phyloP scores from a whole-genome alignment of 345 rosid species.

The Erodium maritimum region DNA sequence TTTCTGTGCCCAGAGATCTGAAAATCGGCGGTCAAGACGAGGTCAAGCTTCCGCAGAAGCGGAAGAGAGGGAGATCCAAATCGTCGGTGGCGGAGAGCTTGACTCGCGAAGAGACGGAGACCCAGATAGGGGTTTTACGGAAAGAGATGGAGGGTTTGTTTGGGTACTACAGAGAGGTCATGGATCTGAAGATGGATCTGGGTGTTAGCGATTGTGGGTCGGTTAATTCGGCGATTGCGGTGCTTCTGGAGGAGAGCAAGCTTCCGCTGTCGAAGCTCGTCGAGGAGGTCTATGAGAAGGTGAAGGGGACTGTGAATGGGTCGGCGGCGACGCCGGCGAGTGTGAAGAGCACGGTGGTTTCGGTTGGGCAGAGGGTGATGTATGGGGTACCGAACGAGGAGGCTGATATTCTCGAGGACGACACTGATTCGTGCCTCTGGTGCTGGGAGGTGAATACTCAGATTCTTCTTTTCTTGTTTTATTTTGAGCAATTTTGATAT shows the following conservation, averaged over 20 bases:
- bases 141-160: slow-evolving; percentile 45
- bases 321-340: slow-evolving; percentile 19
- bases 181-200: slow-evolving; percentile 18
- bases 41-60: slow-evolving; percentile 29
- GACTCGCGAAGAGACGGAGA: slow-evolving; percentile 26
- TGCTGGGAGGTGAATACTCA: slow-evolving; percentile 85
- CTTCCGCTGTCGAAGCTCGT: slow-evolving; percentile 56
- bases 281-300: slow-evolving; percentile 28
- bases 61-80: slow-evolving; percentile 66
- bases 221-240: slow-evolving; percentile 37
- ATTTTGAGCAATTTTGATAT: neutral
- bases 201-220: slow-evolving; percentile 21
- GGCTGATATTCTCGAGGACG: slow-evolving; percentile 85
- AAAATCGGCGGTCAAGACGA: slow-evolving; percentile 13
- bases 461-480: neutral
- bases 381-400: slow-evolving; percentile 60
- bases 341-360: slow-evolving; percentile 54
- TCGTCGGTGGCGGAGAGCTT: slow-evolving; percentile 11
- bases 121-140: slow-evolving; percentile 28
- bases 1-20: no score
- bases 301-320: slow-evolving; percentile 25
- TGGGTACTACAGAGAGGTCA: slow-evolving; percentile 34
- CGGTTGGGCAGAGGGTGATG: slow-evolving; percentile 62
- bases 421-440: slow-evolving; percentile 52
- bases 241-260: slow-evolving; percentile 65